These are phyloP conservation scores for Fusarium penzigii DNA, from an alignment of 2,329 filamentous ascomycete genomes.

Conservation along the genomic window DNA sequence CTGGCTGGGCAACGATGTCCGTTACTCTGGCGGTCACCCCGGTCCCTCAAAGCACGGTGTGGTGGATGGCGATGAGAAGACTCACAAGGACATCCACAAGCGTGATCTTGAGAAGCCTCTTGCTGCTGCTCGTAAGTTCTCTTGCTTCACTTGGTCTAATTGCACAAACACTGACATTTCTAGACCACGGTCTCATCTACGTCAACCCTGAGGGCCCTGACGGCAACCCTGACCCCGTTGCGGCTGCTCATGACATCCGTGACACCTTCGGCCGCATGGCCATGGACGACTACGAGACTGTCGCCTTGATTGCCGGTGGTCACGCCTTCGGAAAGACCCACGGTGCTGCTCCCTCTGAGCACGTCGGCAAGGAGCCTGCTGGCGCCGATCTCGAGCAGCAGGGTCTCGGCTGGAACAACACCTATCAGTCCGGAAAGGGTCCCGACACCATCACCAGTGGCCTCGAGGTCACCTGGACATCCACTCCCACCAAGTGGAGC, in stretches of 20 bases:
- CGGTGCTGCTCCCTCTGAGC: conserved; percentile 60
- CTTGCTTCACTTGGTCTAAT: too few species aligned
- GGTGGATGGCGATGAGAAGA: conserved; percentile 55
- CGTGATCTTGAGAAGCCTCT: conserved; percentile 62
- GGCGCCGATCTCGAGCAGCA: conserved; percentile 64
- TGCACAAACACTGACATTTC: too few species aligned
- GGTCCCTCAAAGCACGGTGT: too few species aligned
- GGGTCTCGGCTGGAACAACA: conserved; percentile 73
- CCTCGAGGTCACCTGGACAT: conserved; percentile 79
- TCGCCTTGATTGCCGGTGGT: conserved; percentile 75
- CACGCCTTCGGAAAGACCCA: conserved; percentile 83
- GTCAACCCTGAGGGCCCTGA: conserved; percentile 80
- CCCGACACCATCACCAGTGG: conserved; percentile 74
- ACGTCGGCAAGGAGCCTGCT: conserved; percentile 69
- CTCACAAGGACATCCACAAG: conserved; percentile 35
- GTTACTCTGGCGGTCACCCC: conserved; percentile 55
- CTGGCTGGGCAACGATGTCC: conserved; percentile 75
- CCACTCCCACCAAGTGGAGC: conserved; percentile 74
- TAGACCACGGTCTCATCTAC: conserved; percentile 66
- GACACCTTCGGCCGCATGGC: conserved; percentile 77
- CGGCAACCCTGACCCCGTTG: conserved; percentile 67
- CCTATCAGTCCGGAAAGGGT: conserved; percentile 53
- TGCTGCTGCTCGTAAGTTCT: conserved; percentile 60
- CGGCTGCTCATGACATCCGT: conserved; percentile 71
- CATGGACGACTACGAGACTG: conserved; percentile 82